Conservation (phyloP, 1,139 yeast species). For the Hemisphaericaspora subhashii region DNA sequence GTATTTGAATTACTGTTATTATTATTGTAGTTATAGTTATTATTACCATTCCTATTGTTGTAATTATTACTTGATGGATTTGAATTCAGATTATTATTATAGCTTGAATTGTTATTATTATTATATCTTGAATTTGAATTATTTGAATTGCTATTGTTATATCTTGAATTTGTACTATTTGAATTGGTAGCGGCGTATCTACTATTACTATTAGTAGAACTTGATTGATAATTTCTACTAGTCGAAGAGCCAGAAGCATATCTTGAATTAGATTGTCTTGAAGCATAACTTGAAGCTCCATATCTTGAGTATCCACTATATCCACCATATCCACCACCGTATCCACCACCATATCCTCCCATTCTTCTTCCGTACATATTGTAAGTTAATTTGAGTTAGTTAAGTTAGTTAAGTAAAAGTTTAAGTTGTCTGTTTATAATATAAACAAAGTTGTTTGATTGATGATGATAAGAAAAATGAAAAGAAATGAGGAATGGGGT, state of each 20-base stretch:
- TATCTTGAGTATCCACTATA: background rate
- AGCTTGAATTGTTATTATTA: conserved; percentile 1
- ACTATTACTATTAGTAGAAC: conserved; percentile 1
- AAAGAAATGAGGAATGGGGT: background rate
- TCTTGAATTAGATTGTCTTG: background rate
- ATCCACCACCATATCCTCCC: conserved; percentile 7
- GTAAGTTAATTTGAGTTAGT: too few species aligned
- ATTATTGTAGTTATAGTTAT: conserved; percentile 1
- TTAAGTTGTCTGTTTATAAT: too few species aligned
- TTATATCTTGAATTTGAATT: background rate
- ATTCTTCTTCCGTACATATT: conserved; percentile 9
- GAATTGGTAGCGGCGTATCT: background rate
- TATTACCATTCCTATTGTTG: conserved; percentile 1
- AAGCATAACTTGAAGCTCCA: background rate
- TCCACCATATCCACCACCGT: conserved; percentile 2
- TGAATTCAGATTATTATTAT: background rate
- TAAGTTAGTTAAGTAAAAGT: too few species aligned
- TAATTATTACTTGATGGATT: background rate
- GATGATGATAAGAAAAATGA: background rate
- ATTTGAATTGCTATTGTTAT: background rate
- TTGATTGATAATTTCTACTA: conserved; percentile 5
- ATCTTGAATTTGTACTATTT: background rate
- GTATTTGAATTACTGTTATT: conserved; percentile 2
- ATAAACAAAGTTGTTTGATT: background rate
- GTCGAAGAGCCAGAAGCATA: background rate